Percentiles rank a stretch among this genome's conserved stretches.
phyloP scores from a whole-genome alignment of 2,329 filamentous ascomycete genomes.

The Botrytis fabae region DNA sequence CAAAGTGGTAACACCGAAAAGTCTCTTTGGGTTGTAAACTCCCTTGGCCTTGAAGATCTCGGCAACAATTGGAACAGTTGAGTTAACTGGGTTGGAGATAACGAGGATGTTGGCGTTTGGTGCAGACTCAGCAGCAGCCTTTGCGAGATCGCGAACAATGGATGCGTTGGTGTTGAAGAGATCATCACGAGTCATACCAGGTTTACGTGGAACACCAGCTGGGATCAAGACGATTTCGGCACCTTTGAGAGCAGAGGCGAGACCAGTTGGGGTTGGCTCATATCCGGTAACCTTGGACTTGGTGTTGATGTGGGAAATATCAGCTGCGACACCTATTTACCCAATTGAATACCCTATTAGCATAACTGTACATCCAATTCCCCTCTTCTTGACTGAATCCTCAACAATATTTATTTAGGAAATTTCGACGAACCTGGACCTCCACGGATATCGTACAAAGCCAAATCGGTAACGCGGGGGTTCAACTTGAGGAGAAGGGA shows the following conservation, averaged over 20 bases:
- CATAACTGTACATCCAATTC: neutral
- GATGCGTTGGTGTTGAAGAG: conserved; percentile 99
- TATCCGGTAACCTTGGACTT: conserved; percentile 84
- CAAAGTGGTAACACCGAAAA: conserved; percentile 98
- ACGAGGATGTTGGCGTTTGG: conserved; percentile 94
- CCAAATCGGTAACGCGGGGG: conserved; percentile 85
- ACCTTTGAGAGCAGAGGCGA: conserved; percentile 85
- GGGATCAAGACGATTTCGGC: conserved; percentile 97
- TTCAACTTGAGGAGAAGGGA: conserved; percentile 94
- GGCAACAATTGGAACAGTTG: conserved; percentile 93
- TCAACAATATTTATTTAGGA: neutral
- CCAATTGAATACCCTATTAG: conserved; percentile 15
- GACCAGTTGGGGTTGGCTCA: conserved; percentile 81
- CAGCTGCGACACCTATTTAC: conserved; percentile 91
- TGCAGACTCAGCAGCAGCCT: conserved; percentile 81
- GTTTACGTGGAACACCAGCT: conserved; percentile 98
- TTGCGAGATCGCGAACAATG: conserved; percentile 91
- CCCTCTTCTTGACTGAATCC: neutral
- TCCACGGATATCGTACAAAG: conserved; percentile 84
- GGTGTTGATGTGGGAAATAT: conserved; percentile 96
- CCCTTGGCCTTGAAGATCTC: conserved; percentile 93
- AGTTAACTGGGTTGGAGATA: conserved; percentile 99
- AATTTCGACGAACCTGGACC: conserved; percentile 23
- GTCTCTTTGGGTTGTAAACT: conserved; percentile 91
- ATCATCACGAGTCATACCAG: conserved; percentile 98